Evolutionary conservation across 345 rosid species (phyloP), one percentile per base, ranked within the genome.

Genomic region (Aethionema arabicum): DNA sequence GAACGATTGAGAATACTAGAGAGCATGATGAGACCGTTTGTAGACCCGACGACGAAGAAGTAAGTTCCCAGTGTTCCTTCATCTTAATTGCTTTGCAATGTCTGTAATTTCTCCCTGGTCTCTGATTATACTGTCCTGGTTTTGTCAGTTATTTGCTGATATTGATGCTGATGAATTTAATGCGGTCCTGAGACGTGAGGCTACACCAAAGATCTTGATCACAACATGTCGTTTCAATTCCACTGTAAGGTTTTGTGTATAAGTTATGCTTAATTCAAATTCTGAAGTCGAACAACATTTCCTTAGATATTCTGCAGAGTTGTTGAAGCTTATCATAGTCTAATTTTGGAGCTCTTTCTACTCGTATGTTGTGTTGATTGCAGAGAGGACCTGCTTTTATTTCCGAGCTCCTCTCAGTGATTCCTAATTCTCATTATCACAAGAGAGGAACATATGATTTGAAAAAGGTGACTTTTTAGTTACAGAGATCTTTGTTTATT

Each of bases 141-240:
- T 12, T 56, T 72, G 70, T 67, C 72, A 92, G 99, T 58, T 93
- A 52, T 87, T 79, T 80, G 97, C 87, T 0, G 87, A 83, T 13
- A 90, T 83, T 61, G 97, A 95, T 75, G 88, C 84, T 33, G 99
- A 95, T 66, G 99, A 95, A 41, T 90, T 95, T 61, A 82, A 80
- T 62, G 73, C 84, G 13, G 35, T 93, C 30, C 67, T 90, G 63
- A 83, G 78, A 56, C 85, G 78, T 6, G 91, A 83, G 37, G 30
- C 40, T 6, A 46, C 72, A 2, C 92, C 96, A 0, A 90, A 88
- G 78, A 72, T 86, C 72, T 73, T 95, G 74, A 78, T 90, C 70
- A 87, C 99, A 14, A 95, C 99, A n/a, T 84, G 85, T 72, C 84
- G 97, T 67, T 90, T 84, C 78, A 83, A 93, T 69, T 95, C 97